Percentiles rank a stretch among this genome's conserved stretches.
Evolutionary conservation across 805 yeast genomes (phyloP).

Genomic region (Monosporozyma servazzii): DNA sequence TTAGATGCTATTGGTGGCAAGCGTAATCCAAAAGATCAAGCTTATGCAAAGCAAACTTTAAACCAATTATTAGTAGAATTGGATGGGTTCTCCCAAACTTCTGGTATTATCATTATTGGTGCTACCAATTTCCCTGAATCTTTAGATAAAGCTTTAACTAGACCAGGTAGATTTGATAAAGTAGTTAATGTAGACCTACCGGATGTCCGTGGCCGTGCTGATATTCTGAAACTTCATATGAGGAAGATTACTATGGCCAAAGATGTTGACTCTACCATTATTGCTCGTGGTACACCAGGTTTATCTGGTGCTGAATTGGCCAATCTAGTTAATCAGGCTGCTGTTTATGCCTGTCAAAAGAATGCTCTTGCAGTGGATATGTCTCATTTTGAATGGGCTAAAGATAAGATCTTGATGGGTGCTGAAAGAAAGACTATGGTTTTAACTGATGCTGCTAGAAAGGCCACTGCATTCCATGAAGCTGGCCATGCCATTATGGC

Average conservation of each 20-base stretch:
- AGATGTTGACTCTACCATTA: constrained; percentile 76
- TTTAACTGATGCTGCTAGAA: constrained; percentile 87
- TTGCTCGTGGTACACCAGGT: constrained; percentile 98
- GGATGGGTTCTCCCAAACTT: constrained; percentile 88
- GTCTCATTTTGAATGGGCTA: constrained; percentile 97
- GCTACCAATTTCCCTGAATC: constrained; percentile 98
- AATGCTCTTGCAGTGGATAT: constrained; percentile 85
- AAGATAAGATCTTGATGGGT: constrained; percentile 95
- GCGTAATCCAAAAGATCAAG: constrained; percentile 95
- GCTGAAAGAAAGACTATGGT: constrained; percentile 98
- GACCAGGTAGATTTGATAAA: constrained; percentile 98
- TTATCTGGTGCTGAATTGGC: constrained; percentile 95
- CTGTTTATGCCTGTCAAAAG: constrained; percentile 89
- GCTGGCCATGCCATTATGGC: constrained; percentile 99
- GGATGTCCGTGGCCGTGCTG: constrained; percentile 94
- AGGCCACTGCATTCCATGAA: constrained; percentile 94
- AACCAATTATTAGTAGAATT: constrained; percentile 92
- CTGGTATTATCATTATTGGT: constrained; percentile 92
- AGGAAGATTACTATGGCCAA: constrained; percentile 78
- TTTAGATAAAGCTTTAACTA: constrained; percentile 89
- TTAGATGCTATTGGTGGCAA: constrained; percentile 98
- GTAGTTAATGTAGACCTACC: constrained; percentile 92
- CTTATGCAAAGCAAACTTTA: constrained; percentile 93
- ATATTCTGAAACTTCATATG: constrained; percentile 85
- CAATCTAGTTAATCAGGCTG: constrained; percentile 96